These are phyloP conservation scores for Lentinula detonsa DNA, from an alignment of 768 basidiomycete species.

Conservation along the genomic window DNA sequence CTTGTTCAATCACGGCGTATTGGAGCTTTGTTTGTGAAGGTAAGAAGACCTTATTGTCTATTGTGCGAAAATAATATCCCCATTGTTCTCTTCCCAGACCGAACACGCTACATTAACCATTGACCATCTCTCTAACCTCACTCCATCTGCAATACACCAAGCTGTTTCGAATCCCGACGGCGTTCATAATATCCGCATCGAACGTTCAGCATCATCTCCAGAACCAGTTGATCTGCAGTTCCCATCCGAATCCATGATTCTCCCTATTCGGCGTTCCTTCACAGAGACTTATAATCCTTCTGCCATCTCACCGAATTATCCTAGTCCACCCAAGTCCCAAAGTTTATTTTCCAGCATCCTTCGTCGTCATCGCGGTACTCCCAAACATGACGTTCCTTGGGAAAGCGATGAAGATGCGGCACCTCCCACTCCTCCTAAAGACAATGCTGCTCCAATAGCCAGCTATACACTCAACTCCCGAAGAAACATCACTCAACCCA, in stretches of 20 bases:
- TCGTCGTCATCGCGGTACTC: conserved; percentile 23
- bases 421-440: conserved; percentile 44
- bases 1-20: conserved; percentile 43
- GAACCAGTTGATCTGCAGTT: conserved; percentile 9
- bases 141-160: conserved; percentile 29
- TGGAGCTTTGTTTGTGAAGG: conserved; percentile 37
- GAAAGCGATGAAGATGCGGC: conserved; percentile 19
- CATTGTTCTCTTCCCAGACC: conserved; percentile 25
- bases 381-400: conserved; percentile 8
- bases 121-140: conserved; percentile 37
- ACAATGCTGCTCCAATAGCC: conserved; percentile 19
- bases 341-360: conserved; percentile 28
- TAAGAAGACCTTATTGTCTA: conserved; percentile 16
- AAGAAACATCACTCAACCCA: conserved; percentile 2
- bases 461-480: conserved; percentile 4
- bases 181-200: conserved; percentile 5
- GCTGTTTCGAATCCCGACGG: conserved; percentile 25
- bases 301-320: background rate
- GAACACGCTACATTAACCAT: conserved; percentile 41
- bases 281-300: conserved; percentile 25
- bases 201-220: conserved; percentile 6
- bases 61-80: conserved; percentile 9
- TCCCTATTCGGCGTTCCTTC: conserved; percentile 24
- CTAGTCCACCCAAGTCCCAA: conserved; percentile 21
- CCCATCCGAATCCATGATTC: conserved; percentile 13